Base-by-base conservation (phyloP, 306 rosid genomes). In the Prunus mongolica region DNA sequence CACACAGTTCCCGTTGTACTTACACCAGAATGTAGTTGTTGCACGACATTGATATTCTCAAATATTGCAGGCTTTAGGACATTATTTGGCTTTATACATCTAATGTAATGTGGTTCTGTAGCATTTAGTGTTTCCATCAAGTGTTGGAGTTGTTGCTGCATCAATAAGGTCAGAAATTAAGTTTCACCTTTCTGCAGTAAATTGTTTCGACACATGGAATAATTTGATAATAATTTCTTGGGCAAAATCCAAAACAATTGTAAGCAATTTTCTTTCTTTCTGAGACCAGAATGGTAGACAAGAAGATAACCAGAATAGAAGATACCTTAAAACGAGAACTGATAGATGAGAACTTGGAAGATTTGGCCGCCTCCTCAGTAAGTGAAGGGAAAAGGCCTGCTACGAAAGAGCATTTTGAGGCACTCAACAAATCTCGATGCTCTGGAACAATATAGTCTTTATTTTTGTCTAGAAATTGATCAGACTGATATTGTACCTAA, bases 371-470 rank as follows among this genome's bases (percentile, higher is more conserved):
- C 84, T 91, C 97, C 88, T 88, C 98, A 45, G 93, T 77, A 75
- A 87, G 85, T 66, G 97, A 84, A 82, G 96, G 91, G 76, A 88
- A 90, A 79, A 95, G 95, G 67, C 85, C 84, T 30, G 93, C 87
- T 80, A 95, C 96, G 81, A 95, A 95, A 74, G 91, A 62, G 86
- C 98, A 95, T 78, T 76, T 80, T 65, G 98, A 95, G 80, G 92
- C 72, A 84, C 91, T 88, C 74, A 95, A 85, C 89, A 95, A 83
- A 74, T 89, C 93, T 90, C 90, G 97, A 87, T 95, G 98, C 81
- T 95, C 96, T 50, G 96, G 87, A 79, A 94, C 98, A 71, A 94
- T 89, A 79, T 94, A 94, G 82, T 94, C 96, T 86, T 94, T 94
- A 87, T 95, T 92, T 84, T 92, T 92, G 88, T 92, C 97, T 63